Percentiles rank a stretch among this genome's conserved stretches.
phyloP scores from a whole-genome alignment of 1,139 yeast species.

The Geotrichum macrosporum region DNA sequence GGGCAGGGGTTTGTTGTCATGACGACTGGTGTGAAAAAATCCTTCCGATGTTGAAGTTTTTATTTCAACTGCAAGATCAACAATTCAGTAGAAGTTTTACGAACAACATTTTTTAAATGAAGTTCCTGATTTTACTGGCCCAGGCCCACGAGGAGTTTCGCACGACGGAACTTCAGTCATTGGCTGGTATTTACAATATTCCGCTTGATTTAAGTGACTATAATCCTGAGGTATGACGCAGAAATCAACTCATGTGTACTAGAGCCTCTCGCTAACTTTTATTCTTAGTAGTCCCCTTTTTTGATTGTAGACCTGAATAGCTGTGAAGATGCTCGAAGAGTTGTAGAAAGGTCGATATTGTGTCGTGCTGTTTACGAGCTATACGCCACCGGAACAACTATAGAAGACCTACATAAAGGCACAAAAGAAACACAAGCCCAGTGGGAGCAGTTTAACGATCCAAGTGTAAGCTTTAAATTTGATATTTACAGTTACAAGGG shows the following conservation, averaged over 20 bases:
- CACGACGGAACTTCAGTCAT: slow-evolving; percentile 73
- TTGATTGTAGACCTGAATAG: slow-evolving; percentile 56
- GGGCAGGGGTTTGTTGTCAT: slow-evolving; percentile 11
- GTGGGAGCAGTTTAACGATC: slow-evolving; percentile 23
- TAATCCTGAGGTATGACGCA: slow-evolving; percentile 39
- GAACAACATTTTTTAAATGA: slow-evolving; percentile 28
- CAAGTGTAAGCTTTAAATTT: slow-evolving; percentile 56
- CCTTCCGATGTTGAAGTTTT: neutral
- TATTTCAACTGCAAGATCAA: neutral
- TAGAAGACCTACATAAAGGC: slow-evolving; percentile 55
- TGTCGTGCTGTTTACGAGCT: slow-evolving; percentile 76
- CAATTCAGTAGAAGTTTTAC: too few species aligned
- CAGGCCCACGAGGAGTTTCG: slow-evolving; percentile 80
- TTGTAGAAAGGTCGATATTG: slow-evolving; percentile 65
- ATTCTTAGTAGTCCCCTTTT: slow-evolving; percentile 51
- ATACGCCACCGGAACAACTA: slow-evolving; percentile 66
- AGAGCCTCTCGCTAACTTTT: slow-evolving; percentile 1
- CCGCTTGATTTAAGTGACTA: slow-evolving; percentile 58
- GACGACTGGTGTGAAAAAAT: slow-evolving; percentile 9
- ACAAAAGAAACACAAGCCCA: slow-evolving; percentile 39
- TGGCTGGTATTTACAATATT: slow-evolving; percentile 62
- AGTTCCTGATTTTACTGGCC: slow-evolving; percentile 74
- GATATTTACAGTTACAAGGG: slow-evolving; percentile 77
- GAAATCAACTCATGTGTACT: slow-evolving; percentile 7
- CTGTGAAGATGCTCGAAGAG: slow-evolving; percentile 62